Base-by-base conservation (phyloP, 1,139 yeast species). In the Candida frijolesensis region DNA sequence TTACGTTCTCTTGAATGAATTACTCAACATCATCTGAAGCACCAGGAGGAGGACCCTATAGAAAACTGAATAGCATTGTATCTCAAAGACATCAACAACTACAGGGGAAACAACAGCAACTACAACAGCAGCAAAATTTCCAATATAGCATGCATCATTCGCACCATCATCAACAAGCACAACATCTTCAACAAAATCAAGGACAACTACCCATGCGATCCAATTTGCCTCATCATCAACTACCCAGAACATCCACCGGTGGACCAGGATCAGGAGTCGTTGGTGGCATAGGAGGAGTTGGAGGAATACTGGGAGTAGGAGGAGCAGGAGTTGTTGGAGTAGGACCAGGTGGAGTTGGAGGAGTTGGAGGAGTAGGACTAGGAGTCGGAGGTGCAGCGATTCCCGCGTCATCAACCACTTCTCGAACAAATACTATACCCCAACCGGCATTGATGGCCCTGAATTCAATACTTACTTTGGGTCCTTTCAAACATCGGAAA, bases 401-500 rank as follows among this genome's bases (percentile, higher is more conserved):
- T 12, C 42, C 42, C n/a, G 18, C 41, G 22, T 30, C 46, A 6
- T 5, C 47, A 38, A 22, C 48, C 15, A 39, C 35, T 38, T 14
- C 41, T 16, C 44, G 46, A 12, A 43, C 53, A 22, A 38, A 38
- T 8, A 51, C 54, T 47, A 55, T 61, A 6, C 76, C 76, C 2
- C 77, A 71, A 53, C 76, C 77, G 2, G 68, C 76, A 22, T 59
- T 84, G 53, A 84, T 86, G 85, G 91, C 92, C 0, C 80, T 81
- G 59, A 84, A 79, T 55, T 80, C 83, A 49, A 85, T 86, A 30
- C 78, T 87, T 57, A 83, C 94, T 0, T 76, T 87, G 25, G 89
- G 84, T 0, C 92, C 94, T 0, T 88, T 86, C 63, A 79, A 83
- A 54, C 80, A 80, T 50, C 79, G 97, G 42, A 87, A 87, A 62